Percentiles rank a stretch among this genome's conserved stretches.
Evolutionary conservation across 2,329 filamentous ascomycete species (phyloP).

Genomic region (Tolypocladium cylindrosporum): DNA sequence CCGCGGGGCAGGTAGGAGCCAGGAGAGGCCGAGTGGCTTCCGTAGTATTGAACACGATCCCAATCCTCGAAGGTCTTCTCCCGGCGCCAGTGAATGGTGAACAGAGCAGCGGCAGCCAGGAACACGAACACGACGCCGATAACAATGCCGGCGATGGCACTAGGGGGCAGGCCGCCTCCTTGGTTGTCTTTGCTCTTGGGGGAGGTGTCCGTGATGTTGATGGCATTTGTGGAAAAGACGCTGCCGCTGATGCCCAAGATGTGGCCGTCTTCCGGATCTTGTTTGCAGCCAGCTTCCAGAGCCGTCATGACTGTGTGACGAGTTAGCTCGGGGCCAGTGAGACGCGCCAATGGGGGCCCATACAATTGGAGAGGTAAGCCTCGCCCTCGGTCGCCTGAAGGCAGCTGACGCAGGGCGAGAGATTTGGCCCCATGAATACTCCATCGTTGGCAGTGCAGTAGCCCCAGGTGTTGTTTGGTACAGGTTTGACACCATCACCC

Average conservation of each 20-base stretch:
- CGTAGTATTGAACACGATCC: conserved; percentile 5
- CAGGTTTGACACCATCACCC: conserved; percentile 15
- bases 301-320: conserved; percentile 31
- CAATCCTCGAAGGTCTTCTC: conserved; percentile 23
- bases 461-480: conserved; percentile 17
- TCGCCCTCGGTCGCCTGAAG: conserved; percentile 29
- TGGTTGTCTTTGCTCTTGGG: conserved; percentile 14
- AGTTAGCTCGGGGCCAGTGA: background rate
- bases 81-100: conserved; percentile 37
- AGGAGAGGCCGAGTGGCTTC: conserved; percentile 7
- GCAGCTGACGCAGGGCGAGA: conserved; percentile 31
- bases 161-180: conserved; percentile 29
- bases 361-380: conserved; percentile 39
- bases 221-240: conserved; percentile 24
- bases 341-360: conserved; percentile 12
- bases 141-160: conserved; percentile 43
- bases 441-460: conserved; percentile 32
- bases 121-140: conserved; percentile 34
- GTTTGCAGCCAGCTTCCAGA: conserved; percentile 36
- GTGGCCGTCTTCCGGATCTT: conserved; percentile 27
- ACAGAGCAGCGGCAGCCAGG: conserved; percentile 29
- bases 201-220: conserved; percentile 29
- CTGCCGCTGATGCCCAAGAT: conserved; percentile 30
- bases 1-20: conserved; percentile 10
- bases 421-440: conserved; percentile 17